phyloP scores from a whole-genome alignment of 805 yeast species.

The Limtongia smithiae region DNA sequence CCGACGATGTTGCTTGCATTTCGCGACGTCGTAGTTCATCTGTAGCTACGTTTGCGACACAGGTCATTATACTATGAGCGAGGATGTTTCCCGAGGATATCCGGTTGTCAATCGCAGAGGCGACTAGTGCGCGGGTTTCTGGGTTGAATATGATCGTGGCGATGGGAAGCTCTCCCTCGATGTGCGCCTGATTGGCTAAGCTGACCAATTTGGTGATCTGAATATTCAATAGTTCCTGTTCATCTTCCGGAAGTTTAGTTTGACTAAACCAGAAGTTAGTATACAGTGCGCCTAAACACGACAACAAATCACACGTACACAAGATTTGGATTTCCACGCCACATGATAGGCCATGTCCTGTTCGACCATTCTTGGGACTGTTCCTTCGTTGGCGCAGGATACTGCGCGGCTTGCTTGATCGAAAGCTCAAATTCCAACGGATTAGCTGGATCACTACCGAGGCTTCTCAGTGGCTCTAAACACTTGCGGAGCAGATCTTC shows the following conservation, averaged over 20 bases:
- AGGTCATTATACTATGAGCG: conserved; percentile 71
- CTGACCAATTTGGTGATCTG: conserved; percentile 36
- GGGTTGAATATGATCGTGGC: conserved; percentile 67
- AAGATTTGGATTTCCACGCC: conserved; percentile 81
- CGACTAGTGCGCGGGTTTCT: conserved; percentile 40
- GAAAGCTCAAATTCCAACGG: conserved; percentile 32
- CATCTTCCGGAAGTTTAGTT: conserved; percentile 48
- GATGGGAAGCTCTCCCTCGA: conserved; percentile 41
- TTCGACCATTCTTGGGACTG: conserved; percentile 61
- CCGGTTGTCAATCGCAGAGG: conserved; percentile 44
- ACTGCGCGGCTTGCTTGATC: conserved; percentile 48
- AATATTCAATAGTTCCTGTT: conserved; percentile 44
- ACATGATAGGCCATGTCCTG: conserved; percentile 78
- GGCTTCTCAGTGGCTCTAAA: no score
- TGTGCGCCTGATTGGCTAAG: conserved; percentile 30
- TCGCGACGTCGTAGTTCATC: conserved; percentile 46
- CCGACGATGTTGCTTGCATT: background rate
- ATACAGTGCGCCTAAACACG: background rate
- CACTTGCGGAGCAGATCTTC: no score
- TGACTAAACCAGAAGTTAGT: conserved; percentile 51
- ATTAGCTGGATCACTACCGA: conserved; percentile 36
- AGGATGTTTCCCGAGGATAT: conserved; percentile 46
- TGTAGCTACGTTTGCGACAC: conserved; percentile 61
- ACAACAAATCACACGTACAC: conserved; percentile 21
- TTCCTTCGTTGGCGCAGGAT: conserved; percentile 71